These are phyloP conservation scores for Pyrrhoderma lamaoense DNA, from an alignment of 1,284 basidiomycete species.

Conservation along the genomic window DNA sequence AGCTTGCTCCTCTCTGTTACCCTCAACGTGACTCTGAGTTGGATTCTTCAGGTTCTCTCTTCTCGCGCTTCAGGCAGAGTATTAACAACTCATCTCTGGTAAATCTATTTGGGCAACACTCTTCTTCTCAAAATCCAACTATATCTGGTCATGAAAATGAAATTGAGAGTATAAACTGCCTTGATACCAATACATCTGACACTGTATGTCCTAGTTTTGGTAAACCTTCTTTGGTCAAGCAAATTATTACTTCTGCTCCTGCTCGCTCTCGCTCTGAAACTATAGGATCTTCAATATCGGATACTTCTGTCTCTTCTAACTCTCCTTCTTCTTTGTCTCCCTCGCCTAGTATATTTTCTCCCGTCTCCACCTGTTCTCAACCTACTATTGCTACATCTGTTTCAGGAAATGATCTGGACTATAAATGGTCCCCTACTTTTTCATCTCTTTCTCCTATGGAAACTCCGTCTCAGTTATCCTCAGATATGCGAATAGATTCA, in stretches of 20 bases:
- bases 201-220: background rate
- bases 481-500: conserved; percentile 4
- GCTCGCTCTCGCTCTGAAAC: conserved; percentile 9
- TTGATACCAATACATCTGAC: background rate
- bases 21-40: background rate
- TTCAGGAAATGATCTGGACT: conserved; percentile 2
- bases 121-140: background rate
- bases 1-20: conserved; percentile 12
- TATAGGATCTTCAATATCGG: conserved; percentile 3
- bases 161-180: background rate
- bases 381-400: conserved; percentile 1
- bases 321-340: conserved; percentile 4
- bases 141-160: background rate
- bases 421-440: conserved; percentile 11
- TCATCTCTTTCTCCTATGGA: conserved; percentile 7
- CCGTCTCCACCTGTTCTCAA: background rate
- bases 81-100: conserved; percentile 6
- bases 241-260: conserved; percentile 1
- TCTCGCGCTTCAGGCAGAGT: conserved; percentile 13
- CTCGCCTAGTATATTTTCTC: conserved; percentile 4
- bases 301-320: conserved; percentile 1
- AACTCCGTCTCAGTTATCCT: background rate
- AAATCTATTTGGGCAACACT: conserved; percentile 4
- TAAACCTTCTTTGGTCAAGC: background rate
- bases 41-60: conserved; percentile 7